These are phyloP conservation scores for Alternaria novae-zelandiae DNA, from an alignment of 2,329 filamentous ascomycete species.

Conservation along the genomic window DNA sequence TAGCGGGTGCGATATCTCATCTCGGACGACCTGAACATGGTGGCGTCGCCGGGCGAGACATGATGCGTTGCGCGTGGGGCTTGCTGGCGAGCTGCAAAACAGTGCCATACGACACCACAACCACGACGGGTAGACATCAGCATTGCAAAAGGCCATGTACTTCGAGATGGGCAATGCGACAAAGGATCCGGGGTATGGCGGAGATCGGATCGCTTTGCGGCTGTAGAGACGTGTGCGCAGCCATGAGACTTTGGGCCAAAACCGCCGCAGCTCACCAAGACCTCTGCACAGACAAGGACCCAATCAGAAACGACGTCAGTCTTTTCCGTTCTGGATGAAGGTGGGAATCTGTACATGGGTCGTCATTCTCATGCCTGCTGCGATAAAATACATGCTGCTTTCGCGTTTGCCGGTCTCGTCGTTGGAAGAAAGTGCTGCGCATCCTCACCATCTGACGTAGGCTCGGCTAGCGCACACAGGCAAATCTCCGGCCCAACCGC, in stretches of 20 bases:
- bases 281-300: not conserved
- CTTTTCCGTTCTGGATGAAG: not conserved
- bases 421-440: not conserved
- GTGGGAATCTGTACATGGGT: not conserved
- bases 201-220: not conserved
- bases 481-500: not conserved
- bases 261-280: not conserved
- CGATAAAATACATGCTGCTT: not conserved
- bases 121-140: not conserved
- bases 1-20: not conserved
- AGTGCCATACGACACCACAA: not conserved
- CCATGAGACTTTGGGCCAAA: not conserved
- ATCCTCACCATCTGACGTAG: not conserved
- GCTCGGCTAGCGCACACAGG: not conserved
- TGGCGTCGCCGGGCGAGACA: not conserved
- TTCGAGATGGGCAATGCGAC: not conserved
- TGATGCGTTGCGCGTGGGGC: not conserved
- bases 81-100: not conserved
- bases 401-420: no score
- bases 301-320: not conserved
- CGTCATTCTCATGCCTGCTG: not conserved
- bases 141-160: accelerated
- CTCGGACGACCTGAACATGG: not conserved
- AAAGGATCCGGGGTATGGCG: not conserved
- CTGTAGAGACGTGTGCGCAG: not conserved